phyloP scores from a whole-genome alignment of 202 grass and related monocot genomes.

The Zizania palustris region DNA sequence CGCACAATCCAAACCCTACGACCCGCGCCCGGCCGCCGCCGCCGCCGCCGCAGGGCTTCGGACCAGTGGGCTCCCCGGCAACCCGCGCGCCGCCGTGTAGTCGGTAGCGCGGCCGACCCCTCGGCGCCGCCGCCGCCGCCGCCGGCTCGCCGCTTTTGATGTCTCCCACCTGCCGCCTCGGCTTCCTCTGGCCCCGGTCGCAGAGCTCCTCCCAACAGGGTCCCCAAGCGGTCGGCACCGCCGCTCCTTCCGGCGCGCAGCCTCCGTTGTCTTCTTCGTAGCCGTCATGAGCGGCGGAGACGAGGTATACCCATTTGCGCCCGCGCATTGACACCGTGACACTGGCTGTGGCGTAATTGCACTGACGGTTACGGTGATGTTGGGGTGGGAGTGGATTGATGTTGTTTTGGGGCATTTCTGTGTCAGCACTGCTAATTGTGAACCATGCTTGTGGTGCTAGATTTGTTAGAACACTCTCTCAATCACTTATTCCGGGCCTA shows the following conservation, averaged over 20 bases:
- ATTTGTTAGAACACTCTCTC: background rate
- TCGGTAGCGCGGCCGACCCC: slow-evolving; percentile 28
- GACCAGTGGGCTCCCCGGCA: background rate
- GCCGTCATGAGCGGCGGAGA: slow-evolving; percentile 60
- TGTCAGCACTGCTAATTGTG: slow-evolving; percentile 9
- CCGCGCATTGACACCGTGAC: background rate
- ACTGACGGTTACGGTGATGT: background rate
- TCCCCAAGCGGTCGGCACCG: background rate
- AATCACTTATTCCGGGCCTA: too few species aligned
- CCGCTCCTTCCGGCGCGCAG: background rate
- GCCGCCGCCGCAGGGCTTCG: background rate
- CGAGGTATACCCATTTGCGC: slow-evolving; percentile 30
- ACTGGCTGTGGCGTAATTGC: slow-evolving; percentile 22
- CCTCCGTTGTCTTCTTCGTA: slow-evolving; percentile 3
- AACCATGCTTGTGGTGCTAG: background rate
- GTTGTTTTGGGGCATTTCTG: slow-evolving; percentile 11
- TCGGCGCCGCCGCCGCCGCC: slow-evolving; percentile 24
- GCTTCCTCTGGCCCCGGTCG: slow-evolving; percentile 48
- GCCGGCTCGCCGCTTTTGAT: slow-evolving; percentile 50
- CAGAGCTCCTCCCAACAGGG: slow-evolving; percentile 37
- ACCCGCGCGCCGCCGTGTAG: slow-evolving; percentile 1
- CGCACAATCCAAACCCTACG: slow-evolving; percentile 61
- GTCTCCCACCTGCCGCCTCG: slow-evolving; percentile 52
- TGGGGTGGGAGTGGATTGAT: slow-evolving; percentile 15
- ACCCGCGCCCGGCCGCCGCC: background rate